Conservation (phyloP, 306 rosid genomes). For the Castanea crenata region DNA sequence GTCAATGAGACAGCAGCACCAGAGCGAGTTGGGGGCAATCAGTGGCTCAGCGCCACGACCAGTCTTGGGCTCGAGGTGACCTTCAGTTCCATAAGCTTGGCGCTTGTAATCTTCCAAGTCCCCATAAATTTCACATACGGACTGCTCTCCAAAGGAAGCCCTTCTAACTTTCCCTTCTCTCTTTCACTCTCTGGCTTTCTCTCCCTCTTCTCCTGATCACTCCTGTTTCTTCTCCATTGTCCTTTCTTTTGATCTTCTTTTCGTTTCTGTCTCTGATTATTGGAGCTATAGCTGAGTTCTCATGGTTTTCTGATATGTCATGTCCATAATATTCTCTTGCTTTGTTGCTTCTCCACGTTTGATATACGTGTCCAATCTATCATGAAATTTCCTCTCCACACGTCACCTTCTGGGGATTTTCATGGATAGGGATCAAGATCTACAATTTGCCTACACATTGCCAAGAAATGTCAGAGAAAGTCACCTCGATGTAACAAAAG, state of each 20-base stretch:
- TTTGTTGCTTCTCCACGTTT: background rate
- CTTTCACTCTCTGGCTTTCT: conserved; percentile 4
- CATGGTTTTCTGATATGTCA: no score
- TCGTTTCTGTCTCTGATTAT: background rate
- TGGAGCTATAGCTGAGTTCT: background rate
- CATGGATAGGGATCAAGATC: background rate
- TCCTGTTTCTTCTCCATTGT: conserved; percentile 26
- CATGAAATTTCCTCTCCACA: background rate
- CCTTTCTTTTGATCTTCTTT: background rate
- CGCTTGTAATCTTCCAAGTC: conserved; percentile 79
- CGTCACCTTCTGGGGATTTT: background rate
- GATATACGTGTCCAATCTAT: conserved; percentile 25
- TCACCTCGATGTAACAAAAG: no score
- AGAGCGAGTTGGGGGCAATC: conserved; percentile 80
- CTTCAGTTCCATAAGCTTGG: conserved; percentile 71
- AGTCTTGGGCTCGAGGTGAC: conserved; percentile 56
- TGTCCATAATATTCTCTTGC: background rate
- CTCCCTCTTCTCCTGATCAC: background rate
- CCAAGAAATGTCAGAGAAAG: background rate
- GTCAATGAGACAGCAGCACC: conserved; percentile 37
- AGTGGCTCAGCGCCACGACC: conserved; percentile 70
- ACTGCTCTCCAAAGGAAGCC: conserved; percentile 59
- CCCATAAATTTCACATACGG: conserved; percentile 60
- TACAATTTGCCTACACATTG: background rate
- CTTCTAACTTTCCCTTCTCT: conserved; percentile 42